Evolutionary conservation across 2,329 filamentous ascomycete genomes (phyloP), one percentile per base, ranked within the genome.

Genomic region (Pseudogymnoascus sp.): DNA sequence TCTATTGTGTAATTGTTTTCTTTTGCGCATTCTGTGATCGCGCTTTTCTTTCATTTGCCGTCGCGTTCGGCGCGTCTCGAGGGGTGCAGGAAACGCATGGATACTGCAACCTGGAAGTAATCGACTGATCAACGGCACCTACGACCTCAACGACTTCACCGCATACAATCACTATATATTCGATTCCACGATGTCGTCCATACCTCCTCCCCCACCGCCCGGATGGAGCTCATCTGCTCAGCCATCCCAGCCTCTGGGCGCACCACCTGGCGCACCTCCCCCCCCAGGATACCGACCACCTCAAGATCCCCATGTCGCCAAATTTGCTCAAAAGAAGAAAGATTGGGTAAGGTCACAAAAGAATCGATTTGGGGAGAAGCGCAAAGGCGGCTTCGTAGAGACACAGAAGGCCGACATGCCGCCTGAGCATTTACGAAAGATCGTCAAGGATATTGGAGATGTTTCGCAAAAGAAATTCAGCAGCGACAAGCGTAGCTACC

Each of bases 401-500:
- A 96, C 92, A 5, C 93, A 97, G 72, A 99, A 99, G 81, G 92
- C 92, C 8, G 94, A 99, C 71, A 96, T 99, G 90, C 95, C 94
- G 0, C 93, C 94, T 0, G 94, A 97, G 80, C 94, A 99, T 83
- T 74, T 99, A 74, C 90, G 95, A 69, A 99, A 99, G 80, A 97
- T 97, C 66, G 93, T 99, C 64, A 92, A 89, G 75, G 94, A 99
- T 75, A 99, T 99, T 73, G 95, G 95, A 69, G 94, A 99, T 80
- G 93, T 99, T 59, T 97, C 93, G 61, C 95, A 99, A 76, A 97
- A 97, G 80, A 97, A 97, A 76, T 99, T 97, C 80, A 97, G 91
- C 68, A 96, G 89, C 72, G 94, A 99, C 79, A 99, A 99, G 82
- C 86, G 94, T 68, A 97, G 92, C 76, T 99, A 99, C 75, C 82